phyloP scores from a whole-genome alignment of 306 rosid genomes.

The Castanea crenata region DNA sequence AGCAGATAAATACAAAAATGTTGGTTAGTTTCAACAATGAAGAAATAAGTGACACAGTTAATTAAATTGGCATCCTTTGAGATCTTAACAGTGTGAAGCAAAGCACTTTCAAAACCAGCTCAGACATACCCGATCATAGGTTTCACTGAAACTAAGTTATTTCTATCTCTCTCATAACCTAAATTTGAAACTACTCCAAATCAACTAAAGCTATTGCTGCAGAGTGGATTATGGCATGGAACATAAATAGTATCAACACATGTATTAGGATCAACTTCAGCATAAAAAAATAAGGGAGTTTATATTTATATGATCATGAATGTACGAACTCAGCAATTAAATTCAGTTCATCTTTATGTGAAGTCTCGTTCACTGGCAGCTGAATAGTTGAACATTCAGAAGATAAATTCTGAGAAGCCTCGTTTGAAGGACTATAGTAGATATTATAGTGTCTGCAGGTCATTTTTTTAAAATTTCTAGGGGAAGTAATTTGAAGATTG shows the following conservation, averaged over 20 bases:
- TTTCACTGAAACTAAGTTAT: background rate
- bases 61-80: too few relatives aligned
- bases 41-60: background rate
- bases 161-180: background rate
- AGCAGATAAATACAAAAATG: too few relatives aligned
- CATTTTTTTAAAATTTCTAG: rapidly evolving
- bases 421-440: too few relatives aligned
- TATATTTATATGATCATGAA: background rate
- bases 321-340: background rate
- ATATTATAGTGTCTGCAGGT: too few relatives aligned
- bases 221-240: background rate
- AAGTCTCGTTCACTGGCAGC: too few relatives aligned
- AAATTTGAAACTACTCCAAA: too few relatives aligned
- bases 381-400: rapidly evolving
- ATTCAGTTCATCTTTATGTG: rapidly evolving
- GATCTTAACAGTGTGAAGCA: too few relatives aligned
- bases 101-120: too few relatives aligned
- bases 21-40: too few relatives aligned
- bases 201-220: too few relatives aligned
- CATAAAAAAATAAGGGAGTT: too few relatives aligned
- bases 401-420: rapidly evolving
- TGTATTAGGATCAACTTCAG: background rate
- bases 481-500: rapidly evolving
- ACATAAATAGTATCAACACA: background rate
- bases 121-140: too few relatives aligned